Evolutionary conservation across 768 basidiomycete genomes (phyloP).

Genomic region (Mycena albidolilacea): DNA sequence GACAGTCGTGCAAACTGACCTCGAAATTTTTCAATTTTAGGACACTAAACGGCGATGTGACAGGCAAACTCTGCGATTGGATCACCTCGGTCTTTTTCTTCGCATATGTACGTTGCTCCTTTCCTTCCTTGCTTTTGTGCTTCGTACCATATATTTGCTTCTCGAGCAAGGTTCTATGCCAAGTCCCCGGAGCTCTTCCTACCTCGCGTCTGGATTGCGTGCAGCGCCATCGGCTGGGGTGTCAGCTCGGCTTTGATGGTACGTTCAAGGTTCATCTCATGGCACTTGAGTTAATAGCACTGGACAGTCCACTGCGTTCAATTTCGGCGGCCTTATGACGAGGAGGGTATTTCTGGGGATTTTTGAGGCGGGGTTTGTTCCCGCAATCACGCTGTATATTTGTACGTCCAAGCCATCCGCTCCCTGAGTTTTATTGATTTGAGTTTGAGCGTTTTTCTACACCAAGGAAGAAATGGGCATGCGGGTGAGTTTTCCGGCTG

Average conservation of each 20-base stretch:
- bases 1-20: background rate
- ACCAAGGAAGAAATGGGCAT: too few species aligned
- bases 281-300: background rate
- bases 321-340: background rate
- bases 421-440: too few species aligned
- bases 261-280: background rate
- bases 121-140: background rate
- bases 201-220: background rate
- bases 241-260: background rate
- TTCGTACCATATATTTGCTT: too few species aligned
- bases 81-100: background rate
- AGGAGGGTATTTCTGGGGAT: background rate
- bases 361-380: background rate
- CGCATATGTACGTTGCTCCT: background rate
- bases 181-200: background rate
- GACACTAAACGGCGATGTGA: background rate
- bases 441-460: too few species aligned
- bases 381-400: too few species aligned
- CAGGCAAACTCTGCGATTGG: background rate
- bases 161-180: background rate
- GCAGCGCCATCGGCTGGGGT: background rate
- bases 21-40: background rate
- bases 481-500: too few species aligned
- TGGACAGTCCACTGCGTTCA: constrained; percentile 3
- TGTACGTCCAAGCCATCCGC: too few species aligned